These are phyloP conservation scores for Cercospora brassicicola DNA, from an alignment of 2,329 filamentous ascomycete genomes.

Conservation along the genomic window DNA sequence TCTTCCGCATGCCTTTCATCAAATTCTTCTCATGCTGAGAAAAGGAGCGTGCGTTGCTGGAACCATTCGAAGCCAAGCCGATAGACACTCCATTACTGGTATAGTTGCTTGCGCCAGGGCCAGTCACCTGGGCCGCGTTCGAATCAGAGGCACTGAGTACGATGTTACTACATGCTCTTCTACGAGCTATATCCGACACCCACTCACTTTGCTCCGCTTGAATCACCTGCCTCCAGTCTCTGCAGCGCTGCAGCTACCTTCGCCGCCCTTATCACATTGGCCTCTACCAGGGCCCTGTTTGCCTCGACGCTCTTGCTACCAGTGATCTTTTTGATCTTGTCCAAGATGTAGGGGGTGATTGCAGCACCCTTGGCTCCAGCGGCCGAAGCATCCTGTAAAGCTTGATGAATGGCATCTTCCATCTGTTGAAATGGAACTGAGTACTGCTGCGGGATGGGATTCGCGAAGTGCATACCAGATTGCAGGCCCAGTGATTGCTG, in stretches of 20 bases:
- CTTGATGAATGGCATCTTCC: constrained; percentile 66
- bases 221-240: constrained; percentile 50
- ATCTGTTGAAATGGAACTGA: constrained; percentile 72
- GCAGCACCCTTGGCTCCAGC: constrained; percentile 69
- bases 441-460: constrained; percentile 72
- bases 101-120: neutral
- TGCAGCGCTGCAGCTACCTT: constrained; percentile 64
- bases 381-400: constrained; percentile 63
- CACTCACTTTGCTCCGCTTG: constrained; percentile 22
- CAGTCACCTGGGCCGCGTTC: neutral
- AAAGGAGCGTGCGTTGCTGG: neutral
- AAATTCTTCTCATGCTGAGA: constrained; percentile 9
- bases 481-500: constrained; percentile 71
- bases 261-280: constrained; percentile 65
- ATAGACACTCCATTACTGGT: neutral
- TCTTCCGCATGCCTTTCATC: constrained; percentile 14
- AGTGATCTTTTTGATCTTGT: constrained; percentile 76
- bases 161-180: constrained; percentile 8
- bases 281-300: constrained; percentile 69
- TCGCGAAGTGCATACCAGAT: constrained; percentile 83
- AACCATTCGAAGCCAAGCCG: neutral
- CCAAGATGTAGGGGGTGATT: constrained; percentile 82
- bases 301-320: constrained; percentile 69
- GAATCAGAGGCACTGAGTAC: neutral
- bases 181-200: neutral